Evolutionary conservation across 306 rosid genomes (phyloP).

Genomic region (Vigna mungo): DNA sequence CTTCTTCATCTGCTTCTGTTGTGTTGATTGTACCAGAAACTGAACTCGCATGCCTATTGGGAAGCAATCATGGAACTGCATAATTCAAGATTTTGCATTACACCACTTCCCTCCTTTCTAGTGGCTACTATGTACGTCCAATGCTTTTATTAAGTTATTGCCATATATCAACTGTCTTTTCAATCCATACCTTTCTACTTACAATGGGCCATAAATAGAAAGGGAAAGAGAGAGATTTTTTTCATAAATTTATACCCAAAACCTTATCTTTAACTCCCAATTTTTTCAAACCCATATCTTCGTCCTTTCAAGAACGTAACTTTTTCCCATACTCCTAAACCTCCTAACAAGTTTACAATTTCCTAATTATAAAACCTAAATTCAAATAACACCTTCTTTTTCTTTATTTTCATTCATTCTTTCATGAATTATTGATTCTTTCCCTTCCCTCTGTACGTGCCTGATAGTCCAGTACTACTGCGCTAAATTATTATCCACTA

Average conservation of each 20-base stretch:
- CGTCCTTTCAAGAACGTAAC: slow-evolving; percentile 23
- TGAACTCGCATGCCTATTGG: slow-evolving; percentile 23
- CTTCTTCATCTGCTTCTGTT: too few relatives aligned
- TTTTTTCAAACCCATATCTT: slow-evolving; percentile 45
- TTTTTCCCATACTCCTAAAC: slow-evolving; percentile 28
- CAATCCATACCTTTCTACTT: slow-evolving; percentile 29
- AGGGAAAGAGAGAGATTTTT: slow-evolving; percentile 14
- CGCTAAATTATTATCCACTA: neutral
- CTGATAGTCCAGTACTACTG: slow-evolving; percentile 11
- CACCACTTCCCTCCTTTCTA: neutral
- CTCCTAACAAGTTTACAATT: neutral
- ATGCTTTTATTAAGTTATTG: slow-evolving; percentile 39
- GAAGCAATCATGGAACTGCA: slow-evolving; percentile 31
- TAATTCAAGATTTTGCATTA: slow-evolving; percentile 9
- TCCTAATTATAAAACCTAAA: neutral
- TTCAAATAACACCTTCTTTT: neutral
- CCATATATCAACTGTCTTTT: slow-evolving; percentile 43
- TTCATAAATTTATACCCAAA: neutral
- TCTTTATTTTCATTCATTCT: neutral
- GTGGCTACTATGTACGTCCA: slow-evolving; percentile 20
- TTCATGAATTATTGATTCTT: neutral
- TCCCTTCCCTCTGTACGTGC: slow-evolving; percentile 13
- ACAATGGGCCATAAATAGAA: slow-evolving; percentile 39
- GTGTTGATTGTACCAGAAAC: neutral
- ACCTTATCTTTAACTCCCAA: slow-evolving; percentile 43